These are phyloP conservation scores for Sequoiadendron giganteum DNA, from an alignment of 75 land plant species.

Conservation along the genomic window DNA sequence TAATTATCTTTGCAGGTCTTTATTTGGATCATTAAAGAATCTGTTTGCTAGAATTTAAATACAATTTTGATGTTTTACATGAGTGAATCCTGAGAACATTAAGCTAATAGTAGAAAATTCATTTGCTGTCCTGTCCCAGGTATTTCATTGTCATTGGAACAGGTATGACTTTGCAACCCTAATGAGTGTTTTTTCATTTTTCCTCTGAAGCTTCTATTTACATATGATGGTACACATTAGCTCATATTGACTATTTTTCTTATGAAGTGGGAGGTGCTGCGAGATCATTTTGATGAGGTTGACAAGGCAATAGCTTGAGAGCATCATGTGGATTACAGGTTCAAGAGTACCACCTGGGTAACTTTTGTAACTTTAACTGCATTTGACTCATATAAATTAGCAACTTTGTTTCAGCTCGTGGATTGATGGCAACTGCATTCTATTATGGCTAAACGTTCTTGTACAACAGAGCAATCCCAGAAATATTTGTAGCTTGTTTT, in stretches of 20 bases:
- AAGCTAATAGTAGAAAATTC: neutral
- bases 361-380: neutral
- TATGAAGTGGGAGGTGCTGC: conserved; percentile 16
- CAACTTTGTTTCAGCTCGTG: neutral
- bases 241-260: neutral
- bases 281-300: conserved; percentile 14
- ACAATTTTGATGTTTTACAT: neutral
- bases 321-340: neutral
- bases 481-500: neutral
- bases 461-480: neutral
- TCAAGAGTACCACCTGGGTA: neutral
- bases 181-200: neutral
- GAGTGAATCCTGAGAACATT: neutral
- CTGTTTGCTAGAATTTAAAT: neutral
- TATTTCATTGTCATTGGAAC: conserved; percentile 1
- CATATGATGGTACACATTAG: neutral
- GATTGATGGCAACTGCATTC: neutral
- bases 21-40: neutral
- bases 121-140: neutral
- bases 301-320: conserved; percentile 11
- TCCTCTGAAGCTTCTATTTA: neutral
- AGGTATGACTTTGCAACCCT: neutral
- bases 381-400: too few relatives aligned
- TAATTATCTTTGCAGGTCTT: neutral
- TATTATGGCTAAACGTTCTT: neutral